Evolutionary conservation across 495 filamentous ascomycete genomes (phyloP), one percentile per base, ranked within the genome.

Genomic region (Neurospora cerealis): DNA sequence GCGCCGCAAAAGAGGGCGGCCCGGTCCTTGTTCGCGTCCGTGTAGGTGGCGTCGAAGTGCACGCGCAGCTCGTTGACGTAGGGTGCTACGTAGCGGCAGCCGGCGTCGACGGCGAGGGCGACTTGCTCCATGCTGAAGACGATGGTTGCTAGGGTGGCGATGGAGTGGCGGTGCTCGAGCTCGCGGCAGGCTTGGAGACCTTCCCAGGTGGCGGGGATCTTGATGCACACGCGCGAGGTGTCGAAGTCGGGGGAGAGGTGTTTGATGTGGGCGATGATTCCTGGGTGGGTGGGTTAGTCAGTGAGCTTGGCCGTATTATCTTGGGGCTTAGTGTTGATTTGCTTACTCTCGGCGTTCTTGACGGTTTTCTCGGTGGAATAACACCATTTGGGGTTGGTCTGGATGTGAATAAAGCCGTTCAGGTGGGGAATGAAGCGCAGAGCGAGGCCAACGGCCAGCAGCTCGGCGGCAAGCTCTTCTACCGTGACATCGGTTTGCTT

Each of bases 51-150:
- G 21, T 88, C 85, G 72, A 91, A 87, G 70, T 91, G 88, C 5
- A 89, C 89, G 72, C 86, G 88, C 28, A 92, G 78, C 70, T 91
- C 89, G 70, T 92, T 89, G 69, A 92, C 86, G 70, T 90, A 92
- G 3, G 89, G 88, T 4, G 88, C 87, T 44, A 91, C 85, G 73
- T 90, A 91, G 0, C 83, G 83, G 74, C 88, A 91, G 28, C 85
- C 86, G 5, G 84, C 87, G 37, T 88, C 86, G 3, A 81, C 86
- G 21, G 89, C 89, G 0, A 90, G 81, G 0, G 82, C 82, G 0
- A 88, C 88, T 75, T 91, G 90, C 46, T 84, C 80, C 44, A 89
- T 79, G 21, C 86, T 87, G 74, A 91, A 91, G 2, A 92, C 77
- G 3, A 87, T 90, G 1, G 90, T 91, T 9, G 88, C 89, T 17